A percentile compares a stretch with the other conserved stretches of the same genome.
Evolutionary conservation across 306 rosid species (phyloP).

Genomic region (Vachellia collinsii): DNA sequence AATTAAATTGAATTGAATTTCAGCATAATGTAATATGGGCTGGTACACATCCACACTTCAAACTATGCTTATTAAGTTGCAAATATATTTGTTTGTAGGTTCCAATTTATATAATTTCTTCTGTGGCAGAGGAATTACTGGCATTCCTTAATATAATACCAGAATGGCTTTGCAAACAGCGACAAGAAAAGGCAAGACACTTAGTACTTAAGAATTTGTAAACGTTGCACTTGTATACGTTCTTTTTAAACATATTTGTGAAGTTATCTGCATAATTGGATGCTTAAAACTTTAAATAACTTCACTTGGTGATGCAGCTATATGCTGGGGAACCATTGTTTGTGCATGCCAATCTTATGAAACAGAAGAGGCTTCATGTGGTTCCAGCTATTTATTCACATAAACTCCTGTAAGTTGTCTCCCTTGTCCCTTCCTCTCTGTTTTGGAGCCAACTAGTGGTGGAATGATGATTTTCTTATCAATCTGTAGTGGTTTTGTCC

Average conservation of each 20-base stretch:
- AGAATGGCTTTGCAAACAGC: constrained; percentile 79
- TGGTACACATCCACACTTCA: background rate
- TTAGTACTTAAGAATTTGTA: constrained; percentile 30
- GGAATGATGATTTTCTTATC: background rate
- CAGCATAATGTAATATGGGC: background rate
- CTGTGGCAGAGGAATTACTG: constrained; percentile 78
- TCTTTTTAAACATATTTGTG: background rate
- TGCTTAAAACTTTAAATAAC: constrained; percentile 20
- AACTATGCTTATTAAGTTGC: constrained; percentile 10
- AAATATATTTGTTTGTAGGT: constrained; percentile 54
- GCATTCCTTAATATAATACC: constrained; percentile 74
- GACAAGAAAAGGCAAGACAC: constrained; percentile 68
- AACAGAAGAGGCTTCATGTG: constrained; percentile 70
- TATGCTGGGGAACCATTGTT: constrained; percentile 80
- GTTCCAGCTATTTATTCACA: constrained; percentile 68
- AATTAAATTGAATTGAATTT: background rate
- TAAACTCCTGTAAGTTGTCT: constrained; percentile 63
- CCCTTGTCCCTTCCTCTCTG: constrained; percentile 1
- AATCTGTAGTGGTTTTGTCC: constrained; percentile 3
- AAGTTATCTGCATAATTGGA: constrained; percentile 25
- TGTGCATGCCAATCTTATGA: constrained; percentile 59
- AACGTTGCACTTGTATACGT: constrained; percentile 32
- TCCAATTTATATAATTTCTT: constrained; percentile 83
- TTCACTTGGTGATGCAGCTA: constrained; percentile 57
- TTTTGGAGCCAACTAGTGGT: background rate